Base-by-base conservation (phyloP, 2,329 filamentous ascomycete species). In the Cephalotrichum gorgonifer region DNA sequence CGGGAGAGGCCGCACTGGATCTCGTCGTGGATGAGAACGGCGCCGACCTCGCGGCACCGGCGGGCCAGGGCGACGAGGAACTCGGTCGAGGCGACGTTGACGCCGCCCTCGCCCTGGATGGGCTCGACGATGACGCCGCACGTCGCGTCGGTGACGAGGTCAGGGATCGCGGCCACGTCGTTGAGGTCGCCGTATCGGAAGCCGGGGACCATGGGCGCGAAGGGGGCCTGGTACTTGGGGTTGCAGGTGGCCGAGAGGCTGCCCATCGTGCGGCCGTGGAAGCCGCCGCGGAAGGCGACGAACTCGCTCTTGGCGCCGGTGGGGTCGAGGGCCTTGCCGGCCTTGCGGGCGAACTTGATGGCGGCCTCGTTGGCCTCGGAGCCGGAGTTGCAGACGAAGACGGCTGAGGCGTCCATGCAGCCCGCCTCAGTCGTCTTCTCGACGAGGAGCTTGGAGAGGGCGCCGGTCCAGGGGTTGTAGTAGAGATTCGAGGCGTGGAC, bases 301-400 rank as follows among this genome's bases (percentile, higher is more conserved):
- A 98, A 70, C 60, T 96, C 89, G 57, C 79, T 67, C 71, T 97
- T 95, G 20, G 66, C 68, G 44, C 86, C 84, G 0, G 79, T 79
- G 1, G 85, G 80, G 54, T 89, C 84, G 26, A 83, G 59, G 9
- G 80, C 71, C 65, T 91, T 91, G 58, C 89, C 90, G 22, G 85
- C 83, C 69, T 98, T 98, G 58, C 93, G 81, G 20, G 91, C 86
- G 60, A 98, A 97, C 67, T 98, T 98, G 65, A 98, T 86, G 31
- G 91, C 93, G 1, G 91, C 93, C 70, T 98, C 93, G 66, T 98
- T 98, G 62, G 93, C 93, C 70, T 98, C 93, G 52, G 86, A 88
- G 52, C 93, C 93, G 4, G 90, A 96, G 71, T 98, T 98, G 73
- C 88, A 95, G 55, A 98, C 78, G 62, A 98, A 98, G 2, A 88